Evolutionary conservation across 306 rosid genomes (phyloP).

Genomic region (Clitoria ternatea): DNA sequence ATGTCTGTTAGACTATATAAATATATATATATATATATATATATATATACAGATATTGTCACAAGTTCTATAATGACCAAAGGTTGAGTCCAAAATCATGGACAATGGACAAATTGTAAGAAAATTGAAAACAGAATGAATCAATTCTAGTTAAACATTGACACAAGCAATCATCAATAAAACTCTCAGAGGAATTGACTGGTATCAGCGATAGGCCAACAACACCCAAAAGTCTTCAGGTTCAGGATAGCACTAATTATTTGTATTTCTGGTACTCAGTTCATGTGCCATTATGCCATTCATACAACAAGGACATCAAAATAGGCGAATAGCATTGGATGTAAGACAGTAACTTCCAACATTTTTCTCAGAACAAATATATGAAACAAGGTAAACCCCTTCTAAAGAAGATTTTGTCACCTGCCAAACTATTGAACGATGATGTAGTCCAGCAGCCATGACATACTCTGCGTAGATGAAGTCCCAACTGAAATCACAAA

Average conservation of each 20-base stretch:
- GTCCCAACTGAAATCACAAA: constrained; percentile 82
- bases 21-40: no score
- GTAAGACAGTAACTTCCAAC: not conserved
- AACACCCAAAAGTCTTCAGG: not conserved
- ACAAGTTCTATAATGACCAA: not conserved
- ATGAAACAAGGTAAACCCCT: not conserved
- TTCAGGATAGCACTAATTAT: not conserved
- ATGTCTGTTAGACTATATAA: no score
- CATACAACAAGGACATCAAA: not conserved
- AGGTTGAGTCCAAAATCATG: not conserved
- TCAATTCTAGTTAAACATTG: not conserved
- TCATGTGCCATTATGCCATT: not conserved
- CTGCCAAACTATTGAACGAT: constrained; percentile 97
- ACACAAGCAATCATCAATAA: not conserved
- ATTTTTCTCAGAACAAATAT: not conserved
- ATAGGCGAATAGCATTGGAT: not conserved
- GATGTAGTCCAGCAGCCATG: constrained; percentile 92
- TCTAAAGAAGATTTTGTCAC: constrained; percentile 33
- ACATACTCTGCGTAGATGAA: constrained; percentile 96
- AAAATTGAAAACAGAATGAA: not conserved
- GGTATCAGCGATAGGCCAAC: not conserved
- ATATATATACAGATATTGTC: not conserved
- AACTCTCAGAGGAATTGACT: not conserved
- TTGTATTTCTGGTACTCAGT: not conserved
- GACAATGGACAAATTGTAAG: not conserved